Conservation (phyloP, 352 stramenopile genomes). For the Globisporangium okanoganense region DNA sequence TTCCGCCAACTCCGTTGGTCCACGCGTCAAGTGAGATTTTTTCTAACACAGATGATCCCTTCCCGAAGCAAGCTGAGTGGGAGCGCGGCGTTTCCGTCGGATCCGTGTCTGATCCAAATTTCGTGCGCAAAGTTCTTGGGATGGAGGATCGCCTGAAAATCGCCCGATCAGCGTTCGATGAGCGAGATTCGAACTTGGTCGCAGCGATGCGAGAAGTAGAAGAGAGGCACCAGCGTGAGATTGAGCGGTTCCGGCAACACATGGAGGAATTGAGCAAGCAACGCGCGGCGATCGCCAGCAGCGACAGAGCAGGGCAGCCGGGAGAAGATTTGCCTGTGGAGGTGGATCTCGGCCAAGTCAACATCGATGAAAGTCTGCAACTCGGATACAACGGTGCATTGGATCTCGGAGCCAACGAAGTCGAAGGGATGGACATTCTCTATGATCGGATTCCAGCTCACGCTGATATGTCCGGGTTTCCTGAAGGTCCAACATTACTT, state of each 20-base stretch:
- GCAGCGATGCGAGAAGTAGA: constrained; percentile 73
- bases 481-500: background rate
- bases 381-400: constrained; percentile 3
- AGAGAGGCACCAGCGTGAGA: constrained; percentile 80
- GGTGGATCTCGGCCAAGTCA: constrained; percentile 12
- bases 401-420: background rate
- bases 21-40: constrained; percentile 43
- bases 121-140: constrained; percentile 56
- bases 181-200: constrained; percentile 67
- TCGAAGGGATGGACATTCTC: background rate
- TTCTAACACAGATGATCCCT: constrained; percentile 35
- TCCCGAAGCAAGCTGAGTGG: constrained; percentile 35
- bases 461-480: background rate
- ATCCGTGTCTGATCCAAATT: constrained; percentile 44
- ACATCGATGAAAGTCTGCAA: constrained; percentile 13
- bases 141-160: constrained; percentile 68
- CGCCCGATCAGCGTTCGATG: constrained; percentile 50
- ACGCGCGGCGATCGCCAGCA: constrained; percentile 47
- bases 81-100: constrained; percentile 63
- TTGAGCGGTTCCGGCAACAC: constrained; percentile 76
- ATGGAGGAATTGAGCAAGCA: constrained; percentile 86
- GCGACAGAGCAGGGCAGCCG: constrained; percentile 9
- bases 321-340: constrained; percentile 21
- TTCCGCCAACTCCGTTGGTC: constrained; percentile 10
- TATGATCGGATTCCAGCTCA: background rate